Conservation (phyloP, 495 filamentous ascomycete genomes). For the Cercophora scortea region DNA sequence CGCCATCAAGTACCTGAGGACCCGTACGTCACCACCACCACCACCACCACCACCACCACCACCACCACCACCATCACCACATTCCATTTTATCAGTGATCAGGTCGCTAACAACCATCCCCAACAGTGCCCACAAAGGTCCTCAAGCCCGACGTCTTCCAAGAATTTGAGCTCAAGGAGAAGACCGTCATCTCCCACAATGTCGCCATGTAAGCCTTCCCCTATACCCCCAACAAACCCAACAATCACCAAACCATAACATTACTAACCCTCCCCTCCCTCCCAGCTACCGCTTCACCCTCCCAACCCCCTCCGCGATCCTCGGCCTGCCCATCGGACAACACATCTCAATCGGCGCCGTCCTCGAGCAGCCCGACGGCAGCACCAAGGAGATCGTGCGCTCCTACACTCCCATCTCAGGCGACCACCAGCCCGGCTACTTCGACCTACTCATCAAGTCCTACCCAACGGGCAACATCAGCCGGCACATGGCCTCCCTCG, state of each 20-base stretch:
- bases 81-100: too few relatives aligned
- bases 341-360: conserved; percentile 91
- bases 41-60: too few relatives aligned
- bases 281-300: conserved; percentile 80
- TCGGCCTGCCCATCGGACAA: conserved; percentile 95
- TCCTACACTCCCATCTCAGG: conserved; percentile 95
- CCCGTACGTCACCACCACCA: conserved; percentile 35
- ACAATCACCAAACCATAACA: neutral
- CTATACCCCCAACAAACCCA: neutral
- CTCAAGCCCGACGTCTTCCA: conserved; percentile 85
- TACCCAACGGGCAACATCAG: conserved; percentile 96
- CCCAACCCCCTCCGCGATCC: conserved; percentile 66
- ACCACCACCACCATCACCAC: too few relatives aligned
- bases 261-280: conserved; percentile 7
- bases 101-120: neutral
- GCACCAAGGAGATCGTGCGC: conserved; percentile 81
- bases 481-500: conserved; percentile 74
- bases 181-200: conserved; percentile 91
- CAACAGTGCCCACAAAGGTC: conserved; percentile 62
- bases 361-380: conserved; percentile 54
- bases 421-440: conserved; percentile 85
- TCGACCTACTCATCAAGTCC: conserved; percentile 95
- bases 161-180: conserved; percentile 81
- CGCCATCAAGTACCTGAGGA: conserved; percentile 54
- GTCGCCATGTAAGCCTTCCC: conserved; percentile 66